phyloP scores from a whole-genome alignment of 805 yeast species.

The Saturnispora gosingensis region DNA sequence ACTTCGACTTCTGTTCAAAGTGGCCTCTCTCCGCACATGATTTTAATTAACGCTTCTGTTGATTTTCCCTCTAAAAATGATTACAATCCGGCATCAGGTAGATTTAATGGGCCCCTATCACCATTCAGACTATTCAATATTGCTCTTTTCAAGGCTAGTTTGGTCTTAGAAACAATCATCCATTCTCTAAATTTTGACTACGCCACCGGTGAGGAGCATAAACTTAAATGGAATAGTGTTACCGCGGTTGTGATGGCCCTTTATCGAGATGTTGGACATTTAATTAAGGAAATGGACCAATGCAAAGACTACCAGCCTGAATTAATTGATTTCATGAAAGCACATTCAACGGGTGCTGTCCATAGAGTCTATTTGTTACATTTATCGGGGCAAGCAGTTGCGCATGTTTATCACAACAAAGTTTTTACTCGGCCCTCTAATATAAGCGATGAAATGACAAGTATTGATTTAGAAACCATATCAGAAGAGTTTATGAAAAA shows the following conservation, averaged over 20 bases:
- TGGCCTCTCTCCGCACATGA: constrained; percentile 16
- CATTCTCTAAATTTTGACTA: constrained; percentile 13
- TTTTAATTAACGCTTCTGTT: constrained; percentile 13
- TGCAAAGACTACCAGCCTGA: constrained; percentile 34
- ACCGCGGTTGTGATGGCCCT: constrained; percentile 8
- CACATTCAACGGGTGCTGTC: constrained; percentile 69
- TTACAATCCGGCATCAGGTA: constrained; percentile 7
- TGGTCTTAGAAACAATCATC: constrained; percentile 13
- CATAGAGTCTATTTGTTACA: constrained; percentile 11
- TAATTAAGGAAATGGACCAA: constrained; percentile 9
- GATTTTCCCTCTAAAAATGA: constrained; percentile 12
- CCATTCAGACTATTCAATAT: constrained; percentile 13
- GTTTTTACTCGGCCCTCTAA: constrained; percentile 8
- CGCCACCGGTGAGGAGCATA: constrained; percentile 7
- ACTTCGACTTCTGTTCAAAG: constrained; percentile 12
- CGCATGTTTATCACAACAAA: constrained; percentile 10
- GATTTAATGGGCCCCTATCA: constrained; percentile 13
- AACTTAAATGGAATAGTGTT: constrained; percentile 8
- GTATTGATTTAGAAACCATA: constrained; percentile 3
- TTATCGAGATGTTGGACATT: constrained; percentile 8
- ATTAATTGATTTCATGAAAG: constrained; percentile 73
- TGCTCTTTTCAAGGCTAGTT: constrained; percentile 11
- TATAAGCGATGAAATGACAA: constrained; percentile 5
- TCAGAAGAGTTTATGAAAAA: background rate
- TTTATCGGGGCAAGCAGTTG: constrained; percentile 8